Base-by-base conservation (phyloP, 495 filamentous ascomycete species). In the Aspergillus incahuasiensis region DNA sequence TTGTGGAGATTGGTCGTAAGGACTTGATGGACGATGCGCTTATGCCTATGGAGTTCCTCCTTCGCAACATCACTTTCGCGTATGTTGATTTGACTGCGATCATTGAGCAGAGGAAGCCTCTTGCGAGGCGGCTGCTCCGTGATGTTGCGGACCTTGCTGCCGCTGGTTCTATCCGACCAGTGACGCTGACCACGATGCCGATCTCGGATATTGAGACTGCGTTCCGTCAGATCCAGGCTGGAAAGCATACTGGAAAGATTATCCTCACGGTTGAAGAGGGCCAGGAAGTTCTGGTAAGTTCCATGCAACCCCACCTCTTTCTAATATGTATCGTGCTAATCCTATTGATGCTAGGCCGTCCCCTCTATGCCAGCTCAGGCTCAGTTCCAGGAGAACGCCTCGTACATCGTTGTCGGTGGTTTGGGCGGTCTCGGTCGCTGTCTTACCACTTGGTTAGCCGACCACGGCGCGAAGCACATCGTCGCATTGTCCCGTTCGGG, bases 361-460 rank as follows among this genome's bases (percentile, higher is more conserved):
- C 53, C 59, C 53, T 43, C 38, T 44, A 41, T 55, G 35, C 54
- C 64, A 54, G 54, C 22, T 11, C 52, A 49, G 2, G 28, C 48
- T 15, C 28, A 41, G 2, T 42, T 52, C 9, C 21, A 18, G 22
- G 67, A 21, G 43, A 59, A 68, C 28, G 68, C 63, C 1, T 62
- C 74, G 4, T 80, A 81, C 58, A 30, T 80, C 8, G 56, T 81
- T 12, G 64, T 71, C 7, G 75, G 77, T 15, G 77, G 77, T 42
- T 59, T 74, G 12, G 77, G 77, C 18, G 77, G 77, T 30, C 52
- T 80, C 1, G 77, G 74, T 1, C 65, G 64, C 0, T 52, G 64
- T 21, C 74, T 85, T 40, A 65, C 82, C 1, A 63, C 68, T 2
- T 85, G 81, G 81, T 79, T 88, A 76, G 79, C 76, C 3, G 65